Conservation (phyloP, 2,329 filamentous ascomycete genomes). For the Bertia moriformis region DNA sequence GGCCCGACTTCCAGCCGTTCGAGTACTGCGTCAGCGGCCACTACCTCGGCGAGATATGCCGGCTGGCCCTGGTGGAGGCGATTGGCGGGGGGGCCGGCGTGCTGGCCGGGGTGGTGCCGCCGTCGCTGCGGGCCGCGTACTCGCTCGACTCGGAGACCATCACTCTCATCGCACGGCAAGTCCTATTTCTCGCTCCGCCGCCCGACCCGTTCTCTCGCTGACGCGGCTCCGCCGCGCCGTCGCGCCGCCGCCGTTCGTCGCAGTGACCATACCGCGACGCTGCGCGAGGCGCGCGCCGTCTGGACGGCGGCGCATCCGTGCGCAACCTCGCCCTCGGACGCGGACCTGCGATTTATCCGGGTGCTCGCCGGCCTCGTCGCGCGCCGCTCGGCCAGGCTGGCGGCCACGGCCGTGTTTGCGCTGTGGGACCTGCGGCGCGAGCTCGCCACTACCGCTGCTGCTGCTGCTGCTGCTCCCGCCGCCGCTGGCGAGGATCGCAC, state of each 20-base stretch:
- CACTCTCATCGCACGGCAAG: slow-evolving; percentile 41
- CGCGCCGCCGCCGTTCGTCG: too few relatives aligned
- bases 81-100: slow-evolving; percentile 35
- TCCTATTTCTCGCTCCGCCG: too few relatives aligned
- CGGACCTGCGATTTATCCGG: slow-evolving; percentile 36
- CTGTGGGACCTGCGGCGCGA: slow-evolving; percentile 38
- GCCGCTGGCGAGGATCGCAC: too few relatives aligned
- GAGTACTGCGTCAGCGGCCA: slow-evolving; percentile 50
- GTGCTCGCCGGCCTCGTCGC: slow-evolving; percentile 38
- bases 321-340: slow-evolving; percentile 6
- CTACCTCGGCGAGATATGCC: slow-evolving; percentile 48
- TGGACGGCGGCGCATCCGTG: slow-evolving; percentile 36
- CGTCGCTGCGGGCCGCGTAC: slow-evolving; percentile 38
- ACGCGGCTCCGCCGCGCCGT: too few relatives aligned
- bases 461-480: slow-evolving; percentile 34
- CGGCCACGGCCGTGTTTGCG: slow-evolving; percentile 42
- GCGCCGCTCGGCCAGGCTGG: slow-evolving; percentile 40
- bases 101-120: slow-evolving; percentile 39
- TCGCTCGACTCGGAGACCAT: slow-evolving; percentile 42
- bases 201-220: too few relatives aligned
- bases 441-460: slow-evolving; percentile 16
- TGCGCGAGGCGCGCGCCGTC: slow-evolving; percentile 26
- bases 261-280: slow-evolving; percentile 27
- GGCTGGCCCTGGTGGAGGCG: slow-evolving; percentile 44
- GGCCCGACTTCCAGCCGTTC: slow-evolving; percentile 49